Percentiles rank a stretch among this genome's conserved stretches.
These are phyloP conservation scores for Rhazya stricta DNA, from an alignment of 257 asterid species.

Conservation along the genomic window DNA sequence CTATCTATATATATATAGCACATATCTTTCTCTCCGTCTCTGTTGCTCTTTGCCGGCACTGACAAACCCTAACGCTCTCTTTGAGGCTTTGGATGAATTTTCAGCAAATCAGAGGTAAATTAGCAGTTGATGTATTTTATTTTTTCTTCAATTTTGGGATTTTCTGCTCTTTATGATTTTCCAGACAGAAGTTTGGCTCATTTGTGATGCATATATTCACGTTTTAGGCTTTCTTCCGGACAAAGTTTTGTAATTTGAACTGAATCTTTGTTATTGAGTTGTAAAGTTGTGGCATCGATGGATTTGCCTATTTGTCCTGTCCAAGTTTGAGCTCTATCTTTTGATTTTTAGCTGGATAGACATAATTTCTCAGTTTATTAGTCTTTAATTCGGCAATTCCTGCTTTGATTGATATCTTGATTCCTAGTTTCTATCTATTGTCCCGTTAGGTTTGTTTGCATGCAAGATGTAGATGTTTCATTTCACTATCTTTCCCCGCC, in stretches of 20 bases:
- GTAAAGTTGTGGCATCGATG: neutral
- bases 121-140: neutral
- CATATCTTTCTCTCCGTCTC: neutral
- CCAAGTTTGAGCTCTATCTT: neutral
- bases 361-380: neutral
- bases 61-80: conserved; percentile 21
- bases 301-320: neutral
- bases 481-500: neutral
- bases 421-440: neutral
- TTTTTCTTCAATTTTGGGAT: neutral
- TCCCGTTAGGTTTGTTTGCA: neutral
- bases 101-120: neutral
- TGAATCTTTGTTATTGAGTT: conserved; percentile 1
- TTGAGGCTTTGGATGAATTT: neutral
- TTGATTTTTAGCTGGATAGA: neutral
- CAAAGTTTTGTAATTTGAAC: neutral
- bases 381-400: neutral
- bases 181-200: neutral
- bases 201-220: neutral
- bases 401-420: neutral
- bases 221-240: neutral
- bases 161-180: conserved; percentile 7
- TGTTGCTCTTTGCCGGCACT: conserved; percentile 26
- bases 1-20: neutral
- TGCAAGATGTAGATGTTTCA: neutral